phyloP scores from a whole-genome alignment of 192 early-diverging fungal genomes.

The Coemansia sp. region DNA sequence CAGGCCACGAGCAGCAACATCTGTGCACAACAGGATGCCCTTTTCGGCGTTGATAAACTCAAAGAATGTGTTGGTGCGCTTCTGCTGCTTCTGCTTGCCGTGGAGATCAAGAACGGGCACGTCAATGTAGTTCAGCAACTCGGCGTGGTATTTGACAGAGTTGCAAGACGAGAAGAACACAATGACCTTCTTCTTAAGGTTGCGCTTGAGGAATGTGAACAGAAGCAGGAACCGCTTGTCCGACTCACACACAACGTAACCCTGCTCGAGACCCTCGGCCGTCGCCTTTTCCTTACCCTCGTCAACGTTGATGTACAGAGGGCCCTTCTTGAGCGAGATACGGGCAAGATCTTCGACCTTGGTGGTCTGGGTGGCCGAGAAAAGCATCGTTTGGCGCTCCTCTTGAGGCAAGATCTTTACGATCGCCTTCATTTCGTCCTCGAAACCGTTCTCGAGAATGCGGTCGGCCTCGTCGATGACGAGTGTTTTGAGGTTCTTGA shows the following conservation, averaged over 20 bases:
- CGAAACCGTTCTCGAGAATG: constrained; percentile 97
- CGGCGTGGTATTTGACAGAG: constrained; percentile 96
- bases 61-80: constrained; percentile 98
- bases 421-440: constrained; percentile 98
- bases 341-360: constrained; percentile 97
- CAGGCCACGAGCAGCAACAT: constrained; percentile 95
- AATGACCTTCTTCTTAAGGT: constrained; percentile 96
- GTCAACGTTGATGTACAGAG: constrained; percentile 99
- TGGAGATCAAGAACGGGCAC: constrained; percentile 98
- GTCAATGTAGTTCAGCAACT: constrained; percentile 98
- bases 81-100: constrained; percentile 96
- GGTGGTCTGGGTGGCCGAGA: constrained; percentile 99
- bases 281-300: constrained; percentile 94
- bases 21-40: constrained; percentile 93
- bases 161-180: constrained; percentile 98
- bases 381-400: constrained; percentile 96
- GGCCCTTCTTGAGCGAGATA: constrained; percentile 94
- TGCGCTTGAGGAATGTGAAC: constrained; percentile 97
- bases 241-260: constrained; percentile 91
- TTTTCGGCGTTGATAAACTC: constrained; percentile 95
- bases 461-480: constrained; percentile 98
- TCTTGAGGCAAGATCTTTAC: constrained; percentile 83
- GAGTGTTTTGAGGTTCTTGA: constrained; percentile 90
- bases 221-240: constrained; percentile 94
- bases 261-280: constrained; percentile 94